phyloP scores from a whole-genome alignment of 1,139 yeast species.

The Nakaseomyces sp. region DNA sequence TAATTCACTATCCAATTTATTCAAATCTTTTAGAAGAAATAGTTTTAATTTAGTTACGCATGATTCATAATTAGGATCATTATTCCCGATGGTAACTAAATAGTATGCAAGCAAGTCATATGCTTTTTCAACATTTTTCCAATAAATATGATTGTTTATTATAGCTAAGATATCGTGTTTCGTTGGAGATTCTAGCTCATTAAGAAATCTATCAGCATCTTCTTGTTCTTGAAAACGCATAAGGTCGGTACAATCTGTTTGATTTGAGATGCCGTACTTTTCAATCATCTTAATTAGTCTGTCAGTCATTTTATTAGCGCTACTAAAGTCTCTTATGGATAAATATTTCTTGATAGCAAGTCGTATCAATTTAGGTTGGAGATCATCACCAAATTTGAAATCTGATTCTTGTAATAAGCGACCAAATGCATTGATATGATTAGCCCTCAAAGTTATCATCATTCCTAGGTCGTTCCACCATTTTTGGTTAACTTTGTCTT shows the following conservation, averaged over 20 bases:
- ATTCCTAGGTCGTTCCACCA: constrained; percentile 36
- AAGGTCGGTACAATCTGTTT: not conserved
- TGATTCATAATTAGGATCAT: constrained; percentile 9
- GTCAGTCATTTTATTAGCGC: constrained; percentile 16
- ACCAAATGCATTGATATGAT: constrained; percentile 29
- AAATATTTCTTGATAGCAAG: constrained; percentile 23
- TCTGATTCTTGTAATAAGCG: constrained; percentile 17
- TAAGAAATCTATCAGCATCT: constrained; percentile 24
- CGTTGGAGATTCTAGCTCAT: constrained; percentile 19
- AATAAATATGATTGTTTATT: constrained; percentile 18
- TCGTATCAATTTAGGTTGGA: constrained; percentile 20
- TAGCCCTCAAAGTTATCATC: constrained; percentile 27
- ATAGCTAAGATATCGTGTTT: constrained; percentile 18
- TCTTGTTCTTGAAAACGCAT: constrained; percentile 18
- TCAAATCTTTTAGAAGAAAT: constrained; percentile 18
- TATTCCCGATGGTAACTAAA: constrained; percentile 7
- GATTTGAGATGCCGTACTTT: constrained; percentile 13
- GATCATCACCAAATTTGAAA: constrained; percentile 13
- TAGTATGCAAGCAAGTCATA: constrained; percentile 14
- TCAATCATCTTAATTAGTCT: constrained; percentile 16
- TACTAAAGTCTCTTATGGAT: constrained; percentile 11
- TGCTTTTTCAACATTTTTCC: constrained; percentile 14
- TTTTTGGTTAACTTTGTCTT: constrained; percentile 26
- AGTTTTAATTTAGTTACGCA: constrained; percentile 14
- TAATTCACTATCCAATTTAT: constrained; percentile 12